A percentile compares a stretch with the other conserved stretches of the same genome.
These are phyloP conservation scores for Entomortierella lignicola DNA, from an alignment of 192 early-diverging fungal species.

Conservation along the genomic window DNA sequence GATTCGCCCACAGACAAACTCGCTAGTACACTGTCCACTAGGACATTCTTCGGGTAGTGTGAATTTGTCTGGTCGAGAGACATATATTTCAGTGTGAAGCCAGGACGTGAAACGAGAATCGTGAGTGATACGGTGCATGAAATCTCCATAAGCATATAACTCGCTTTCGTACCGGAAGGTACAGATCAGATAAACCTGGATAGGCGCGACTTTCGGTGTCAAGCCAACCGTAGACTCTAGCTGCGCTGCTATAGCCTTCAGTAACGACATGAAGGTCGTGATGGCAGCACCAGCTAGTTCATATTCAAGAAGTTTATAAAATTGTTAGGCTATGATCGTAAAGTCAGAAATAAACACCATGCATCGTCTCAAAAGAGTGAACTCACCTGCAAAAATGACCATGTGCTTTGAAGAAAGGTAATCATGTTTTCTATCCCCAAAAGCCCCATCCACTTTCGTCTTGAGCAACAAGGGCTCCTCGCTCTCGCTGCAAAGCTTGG, in stretches of 20 bases:
- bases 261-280: conserved; percentile 34
- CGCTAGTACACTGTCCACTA: conserved; percentile 34
- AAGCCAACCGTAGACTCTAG: conserved; percentile 10
- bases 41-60: conserved; percentile 12
- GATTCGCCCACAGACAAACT: conserved; percentile 32
- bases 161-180: conserved; percentile 49
- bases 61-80: conserved; percentile 38
- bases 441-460: conserved; percentile 36
- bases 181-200: conserved; percentile 38
- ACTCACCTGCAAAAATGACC: conserved; percentile 45
- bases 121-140: conserved; percentile 42
- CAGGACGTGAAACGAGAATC: conserved; percentile 39
- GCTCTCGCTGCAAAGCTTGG: conserved; percentile 16
- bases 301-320: neutral
- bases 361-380: neutral
- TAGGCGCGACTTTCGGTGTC: neutral
- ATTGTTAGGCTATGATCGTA: neutral
- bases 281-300: conserved; percentile 46
- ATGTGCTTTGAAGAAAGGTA: conserved; percentile 21
- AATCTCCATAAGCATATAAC: conserved; percentile 45
- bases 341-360: no score
- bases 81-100: conserved; percentile 27
- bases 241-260: conserved; percentile 47
- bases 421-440: conserved; percentile 45
- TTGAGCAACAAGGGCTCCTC: conserved; percentile 18